Base-by-base conservation (phyloP, 2,329 filamentous ascomycete species). In the Aureobasidium namibiae region DNA sequence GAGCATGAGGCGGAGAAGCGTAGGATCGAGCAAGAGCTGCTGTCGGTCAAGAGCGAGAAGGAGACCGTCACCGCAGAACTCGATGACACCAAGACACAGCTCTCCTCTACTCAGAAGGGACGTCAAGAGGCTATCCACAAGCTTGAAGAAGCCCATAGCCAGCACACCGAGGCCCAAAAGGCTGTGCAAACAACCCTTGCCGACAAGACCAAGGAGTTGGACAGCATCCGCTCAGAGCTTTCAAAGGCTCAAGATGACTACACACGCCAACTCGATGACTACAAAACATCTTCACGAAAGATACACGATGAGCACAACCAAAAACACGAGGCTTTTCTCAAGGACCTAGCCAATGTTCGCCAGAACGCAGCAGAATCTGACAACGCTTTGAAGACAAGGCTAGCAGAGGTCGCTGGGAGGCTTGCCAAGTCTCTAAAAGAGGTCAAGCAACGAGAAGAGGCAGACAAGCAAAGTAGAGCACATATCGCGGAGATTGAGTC, bases 361-460 rank as follows among this genome's bases (percentile, higher is more conserved):
- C 42, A 59, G 8, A 38, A 31, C 18, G 57, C 58, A 26, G 52
- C 60, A 14, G 65, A 66, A 24, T 45, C 54, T 16, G 42, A 59
- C 23, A 36, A 14, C 11, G 56, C 61, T 24, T 42, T 63, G 29
- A 67, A 68, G 44, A 49, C 57, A 6, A 67, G 65, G 52, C 60
- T 67, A 11, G 67, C 66, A n/a, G 65, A 65, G 14, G 60, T 68
- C n/a, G 65, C 67, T 13, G 65, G 61, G 16, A 61, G 61, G 23
- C 57, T 67, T 14, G 64, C 61, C 8, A 56, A 58, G 26, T 48
- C 56, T 8, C 26, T 56, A 5, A 61, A 64, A 41, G 54, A 62
- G 6, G 39, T 41, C 38, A 56, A 52, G 21, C 13, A 42, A 33
- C 39, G 41, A 18, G 54, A 62, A 31, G 54, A 46, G 31, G 33